Evolutionary conservation across 2,329 filamentous ascomycete species (phyloP).

Genomic region (Bipolaris cookei): DNA sequence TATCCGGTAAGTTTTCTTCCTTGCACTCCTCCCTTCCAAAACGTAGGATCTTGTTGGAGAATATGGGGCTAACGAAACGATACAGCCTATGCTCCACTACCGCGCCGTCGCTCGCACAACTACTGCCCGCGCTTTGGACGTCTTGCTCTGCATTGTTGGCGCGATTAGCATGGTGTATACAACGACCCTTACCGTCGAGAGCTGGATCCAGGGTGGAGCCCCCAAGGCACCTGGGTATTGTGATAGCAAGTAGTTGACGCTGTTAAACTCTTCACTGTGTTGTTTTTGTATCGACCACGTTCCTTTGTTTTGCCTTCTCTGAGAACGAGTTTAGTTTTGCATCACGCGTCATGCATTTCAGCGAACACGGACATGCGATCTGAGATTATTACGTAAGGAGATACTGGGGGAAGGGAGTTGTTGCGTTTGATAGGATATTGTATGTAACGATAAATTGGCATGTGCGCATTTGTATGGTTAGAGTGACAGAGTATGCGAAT

Average conservation of each 20-base stretch:
- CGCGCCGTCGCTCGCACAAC: constrained; percentile 74
- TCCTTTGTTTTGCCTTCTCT: not conserved
- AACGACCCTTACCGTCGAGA: constrained; percentile 81
- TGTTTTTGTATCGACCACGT: not conserved
- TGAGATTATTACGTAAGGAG: not conserved
- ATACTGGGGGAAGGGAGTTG: not conserved
- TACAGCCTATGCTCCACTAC: constrained; percentile 86
- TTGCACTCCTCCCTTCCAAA: not conserved
- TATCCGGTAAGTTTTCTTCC: constrained; percentile 77
- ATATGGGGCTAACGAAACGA: no score
- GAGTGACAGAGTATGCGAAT: not conserved
- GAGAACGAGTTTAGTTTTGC: not conserved
- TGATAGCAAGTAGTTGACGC: constrained; percentile 50
- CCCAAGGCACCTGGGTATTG: constrained; percentile 67
- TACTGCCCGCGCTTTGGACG: constrained; percentile 73
- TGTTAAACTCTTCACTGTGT: not conserved
- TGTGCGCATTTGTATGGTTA: not conserved
- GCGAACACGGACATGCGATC: constrained; percentile 13
- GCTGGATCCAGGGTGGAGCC: constrained; percentile 73
- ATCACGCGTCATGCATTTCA: constrained; percentile 15
- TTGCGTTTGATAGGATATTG: not conserved
- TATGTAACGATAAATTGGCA: constrained; percentile 2
- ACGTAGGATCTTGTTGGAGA: no score
- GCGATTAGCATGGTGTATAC: constrained; percentile 90
- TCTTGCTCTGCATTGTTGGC: constrained; percentile 80